Conservation (phyloP, 2,329 filamentous ascomycete genomes). For the Penicillium sp. region DNA sequence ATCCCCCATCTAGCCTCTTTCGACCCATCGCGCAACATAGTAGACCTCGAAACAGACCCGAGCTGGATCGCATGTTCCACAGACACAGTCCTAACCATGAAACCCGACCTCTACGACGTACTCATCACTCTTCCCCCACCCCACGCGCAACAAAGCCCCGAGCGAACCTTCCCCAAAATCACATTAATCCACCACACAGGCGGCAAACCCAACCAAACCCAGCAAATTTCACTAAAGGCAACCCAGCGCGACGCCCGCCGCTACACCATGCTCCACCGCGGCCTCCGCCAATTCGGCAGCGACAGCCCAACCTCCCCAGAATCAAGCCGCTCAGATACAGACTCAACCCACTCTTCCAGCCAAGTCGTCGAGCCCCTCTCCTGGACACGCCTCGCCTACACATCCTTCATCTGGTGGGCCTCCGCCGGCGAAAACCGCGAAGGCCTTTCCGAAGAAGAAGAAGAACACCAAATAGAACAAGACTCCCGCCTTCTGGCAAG, state of each 20-base stretch:
- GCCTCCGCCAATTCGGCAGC: conserved; percentile 47
- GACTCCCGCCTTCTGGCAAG: conserved; percentile 42
- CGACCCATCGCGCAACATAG: conserved; percentile 39
- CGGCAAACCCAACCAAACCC: conserved; percentile 40
- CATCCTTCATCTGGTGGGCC: conserved; percentile 65
- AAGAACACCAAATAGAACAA: conserved; percentile 45
- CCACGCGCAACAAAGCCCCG: conserved; percentile 55
- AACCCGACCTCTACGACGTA: conserved; percentile 82
- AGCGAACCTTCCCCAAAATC: conserved; percentile 71
- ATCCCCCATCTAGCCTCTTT: conserved; percentile 75
- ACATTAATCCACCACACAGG: conserved; percentile 59
- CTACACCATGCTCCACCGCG: conserved; percentile 65
- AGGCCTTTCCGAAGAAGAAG: conserved; percentile 53
- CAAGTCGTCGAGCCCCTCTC: conserved; percentile 54
- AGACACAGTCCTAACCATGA: conserved; percentile 85
- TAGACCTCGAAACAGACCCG: conserved; percentile 39
- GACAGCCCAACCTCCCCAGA: conserved; percentile 22
- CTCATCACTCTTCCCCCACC: conserved; percentile 74
- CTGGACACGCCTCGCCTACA: conserved; percentile 60
- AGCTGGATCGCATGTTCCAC: conserved; percentile 96
- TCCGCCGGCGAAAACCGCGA: conserved; percentile 59
- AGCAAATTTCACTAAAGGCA: conserved; percentile 59
- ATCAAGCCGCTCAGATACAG: conserved; percentile 35
- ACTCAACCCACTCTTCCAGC: conserved; percentile 43
- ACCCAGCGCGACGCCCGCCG: conserved; percentile 86